phyloP scores from a whole-genome alignment of 2,329 filamentous ascomycete genomes.

The Trichoderma sp. region DNA sequence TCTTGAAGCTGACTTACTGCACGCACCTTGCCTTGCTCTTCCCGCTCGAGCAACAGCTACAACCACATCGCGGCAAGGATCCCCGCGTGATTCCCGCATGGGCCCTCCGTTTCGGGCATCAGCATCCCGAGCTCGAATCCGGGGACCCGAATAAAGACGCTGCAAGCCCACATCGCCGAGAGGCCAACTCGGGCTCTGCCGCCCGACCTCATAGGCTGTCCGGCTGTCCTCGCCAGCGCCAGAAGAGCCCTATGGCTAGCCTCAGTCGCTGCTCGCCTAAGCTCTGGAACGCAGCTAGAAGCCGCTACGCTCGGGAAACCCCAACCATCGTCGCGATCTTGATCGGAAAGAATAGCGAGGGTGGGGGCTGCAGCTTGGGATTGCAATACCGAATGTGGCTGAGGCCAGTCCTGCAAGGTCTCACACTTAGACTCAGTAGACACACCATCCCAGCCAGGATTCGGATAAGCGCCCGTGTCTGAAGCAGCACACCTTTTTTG shows the following conservation, averaged over 20 bases:
- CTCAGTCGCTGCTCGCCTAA: background rate
- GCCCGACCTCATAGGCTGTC: background rate
- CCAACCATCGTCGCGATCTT: conserved; percentile 13
- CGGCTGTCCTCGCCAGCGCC: background rate
- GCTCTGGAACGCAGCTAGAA: conserved; percentile 19
- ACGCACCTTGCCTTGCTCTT: background rate
- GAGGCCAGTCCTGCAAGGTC: background rate
- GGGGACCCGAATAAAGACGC: background rate
- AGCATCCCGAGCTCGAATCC: conserved; percentile 8
- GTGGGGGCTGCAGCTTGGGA: conserved; percentile 21
- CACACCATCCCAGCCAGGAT: background rate
- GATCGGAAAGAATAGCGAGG: conserved; percentile 22
- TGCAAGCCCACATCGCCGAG: background rate
- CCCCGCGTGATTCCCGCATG: background rate
- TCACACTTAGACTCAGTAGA: background rate
- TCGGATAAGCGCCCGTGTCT: conserved; percentile 12
- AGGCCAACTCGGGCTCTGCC: background rate
- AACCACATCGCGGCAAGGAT: background rate
- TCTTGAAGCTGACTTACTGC: background rate
- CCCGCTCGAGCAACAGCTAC: background rate
- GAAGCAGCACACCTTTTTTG: background rate
- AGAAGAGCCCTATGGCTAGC: background rate
- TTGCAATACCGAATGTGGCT: conserved; percentile 21
- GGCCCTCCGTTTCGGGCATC: background rate
- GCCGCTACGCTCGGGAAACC: conserved; percentile 17